Evolutionary conservation across 768 basidiomycete species (phyloP).

Genomic region (Suillus lakei): DNA sequence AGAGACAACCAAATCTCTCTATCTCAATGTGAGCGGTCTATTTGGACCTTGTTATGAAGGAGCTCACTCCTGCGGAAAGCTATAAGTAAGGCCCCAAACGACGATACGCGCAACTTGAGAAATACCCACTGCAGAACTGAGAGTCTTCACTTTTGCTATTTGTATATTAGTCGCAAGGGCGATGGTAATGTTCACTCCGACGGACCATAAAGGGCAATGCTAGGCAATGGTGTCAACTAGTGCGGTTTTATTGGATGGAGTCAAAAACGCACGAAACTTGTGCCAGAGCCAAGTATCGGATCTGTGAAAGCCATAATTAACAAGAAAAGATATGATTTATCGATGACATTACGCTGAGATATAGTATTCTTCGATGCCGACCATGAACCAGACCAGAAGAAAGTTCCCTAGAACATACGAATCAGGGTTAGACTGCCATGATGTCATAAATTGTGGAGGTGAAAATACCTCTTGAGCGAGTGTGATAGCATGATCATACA

Average conservation of each 20-base stretch:
- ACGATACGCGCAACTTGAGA: neutral
- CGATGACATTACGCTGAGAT: neutral
- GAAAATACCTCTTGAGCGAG: conserved; percentile 9
- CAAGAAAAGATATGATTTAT: neutral
- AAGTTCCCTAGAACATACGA: neutral
- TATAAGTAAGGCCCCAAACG: neutral
- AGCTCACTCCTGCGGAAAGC: neutral
- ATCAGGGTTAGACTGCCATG: neutral
- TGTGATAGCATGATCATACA: conserved; percentile 12
- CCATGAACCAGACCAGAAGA: neutral
- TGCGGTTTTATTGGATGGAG: neutral
- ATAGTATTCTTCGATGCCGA: neutral
- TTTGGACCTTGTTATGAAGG: neutral
- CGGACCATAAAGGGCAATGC: neutral
- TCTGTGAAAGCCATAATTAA: neutral
- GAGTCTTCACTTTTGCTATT: neutral
- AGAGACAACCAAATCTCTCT: neutral
- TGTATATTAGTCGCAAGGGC: neutral
- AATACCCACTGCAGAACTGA: neutral
- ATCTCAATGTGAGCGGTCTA: neutral
- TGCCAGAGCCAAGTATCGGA: neutral
- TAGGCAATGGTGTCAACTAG: neutral
- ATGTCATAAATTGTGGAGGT: no score
- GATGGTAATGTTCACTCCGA: neutral
- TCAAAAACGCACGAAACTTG: neutral